Evolutionary conservation across 139 green algal species (phyloP).

Genomic region (Tetradesmus lagerheimii): DNA sequence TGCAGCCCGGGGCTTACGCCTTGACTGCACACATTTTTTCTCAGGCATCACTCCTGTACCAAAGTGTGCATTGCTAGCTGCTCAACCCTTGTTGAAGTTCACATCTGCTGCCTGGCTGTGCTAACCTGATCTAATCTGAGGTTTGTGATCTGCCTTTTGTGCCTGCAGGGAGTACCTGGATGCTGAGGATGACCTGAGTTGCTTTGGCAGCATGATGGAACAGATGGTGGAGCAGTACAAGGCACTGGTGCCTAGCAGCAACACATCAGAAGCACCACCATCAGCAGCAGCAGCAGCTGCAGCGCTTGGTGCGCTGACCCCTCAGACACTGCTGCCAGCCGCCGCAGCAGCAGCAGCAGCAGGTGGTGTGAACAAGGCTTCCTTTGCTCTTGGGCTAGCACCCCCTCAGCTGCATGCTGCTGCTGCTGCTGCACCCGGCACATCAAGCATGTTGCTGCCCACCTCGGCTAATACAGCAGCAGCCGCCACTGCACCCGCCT

Average conservation of each 20-base stretch:
- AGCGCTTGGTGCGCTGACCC: not conserved
- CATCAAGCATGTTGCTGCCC: not conserved
- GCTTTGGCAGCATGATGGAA: not conserved
- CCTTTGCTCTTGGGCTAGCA: not conserved
- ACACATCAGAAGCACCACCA: not conserved
- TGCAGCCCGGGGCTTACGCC: no score
- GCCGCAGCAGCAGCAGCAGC: constrained; percentile 6
- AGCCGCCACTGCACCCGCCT: not conserved
- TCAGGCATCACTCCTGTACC: no score
- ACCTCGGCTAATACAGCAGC: not conserved
- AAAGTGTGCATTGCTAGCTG: not conserved
- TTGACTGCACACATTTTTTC: no score
- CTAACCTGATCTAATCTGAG: no score
- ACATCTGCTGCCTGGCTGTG: no score
- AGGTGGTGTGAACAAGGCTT: not conserved
- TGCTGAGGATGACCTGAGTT: constrained; percentile 16
- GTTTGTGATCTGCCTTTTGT: no score
- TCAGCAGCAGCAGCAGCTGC: not conserved
- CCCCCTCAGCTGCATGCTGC: not conserved
- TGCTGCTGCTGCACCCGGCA: not conserved
- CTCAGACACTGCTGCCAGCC: not conserved
- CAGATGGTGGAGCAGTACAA: not conserved
- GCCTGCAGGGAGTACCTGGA: not conserved
- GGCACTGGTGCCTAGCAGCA: not conserved
- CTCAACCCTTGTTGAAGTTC: no score